Percentiles rank a stretch among this genome's conserved stretches.
These are phyloP conservation scores for Solanum virginianum DNA, from an alignment of 257 asterid genomes.

Conservation along the genomic window DNA sequence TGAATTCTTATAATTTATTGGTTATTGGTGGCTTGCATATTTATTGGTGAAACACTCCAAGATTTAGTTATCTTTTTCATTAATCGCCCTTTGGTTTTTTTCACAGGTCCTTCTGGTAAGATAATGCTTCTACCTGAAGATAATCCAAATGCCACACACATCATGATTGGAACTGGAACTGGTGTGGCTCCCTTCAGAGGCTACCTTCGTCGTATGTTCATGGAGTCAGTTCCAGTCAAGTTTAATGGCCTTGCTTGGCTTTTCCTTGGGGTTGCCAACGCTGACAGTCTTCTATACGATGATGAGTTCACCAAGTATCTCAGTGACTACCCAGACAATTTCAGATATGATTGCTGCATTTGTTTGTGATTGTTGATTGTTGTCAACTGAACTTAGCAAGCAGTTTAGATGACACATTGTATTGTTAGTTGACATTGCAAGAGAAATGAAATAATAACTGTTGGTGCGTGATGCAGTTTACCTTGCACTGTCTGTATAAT, in stretches of 20 bases:
- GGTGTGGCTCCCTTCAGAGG: conserved; percentile 94
- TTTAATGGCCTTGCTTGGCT: conserved; percentile 93
- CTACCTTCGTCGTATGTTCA: conserved; percentile 94
- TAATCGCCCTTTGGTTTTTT: not conserved
- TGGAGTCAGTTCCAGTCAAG: conserved; percentile 80
- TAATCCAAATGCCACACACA: conserved; percentile 78
- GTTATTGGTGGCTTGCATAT: not conserved
- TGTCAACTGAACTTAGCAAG: not conserved
- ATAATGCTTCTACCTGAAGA: conserved; percentile 94
- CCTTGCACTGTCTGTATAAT: not conserved
- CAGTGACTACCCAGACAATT: conserved; percentile 55
- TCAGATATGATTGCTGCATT: conserved; percentile 25
- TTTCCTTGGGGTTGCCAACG: conserved; percentile 93
- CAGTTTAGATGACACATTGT: not conserved
- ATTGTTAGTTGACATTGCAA: not conserved
- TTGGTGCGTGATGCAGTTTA: not conserved
- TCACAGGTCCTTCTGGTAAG: conserved; percentile 94
- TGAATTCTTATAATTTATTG: not conserved
- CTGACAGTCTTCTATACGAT: conserved; percentile 75
- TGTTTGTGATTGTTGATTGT: not conserved
- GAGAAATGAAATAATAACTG: not conserved
- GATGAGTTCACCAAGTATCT: conserved; percentile 79
- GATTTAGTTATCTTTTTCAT: not conserved
- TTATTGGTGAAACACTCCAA: not conserved
- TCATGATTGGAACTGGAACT: conserved; percentile 94